Evolutionary conservation across 345 rosid species (phyloP).

Genomic region (Salix arbutifolia): DNA sequence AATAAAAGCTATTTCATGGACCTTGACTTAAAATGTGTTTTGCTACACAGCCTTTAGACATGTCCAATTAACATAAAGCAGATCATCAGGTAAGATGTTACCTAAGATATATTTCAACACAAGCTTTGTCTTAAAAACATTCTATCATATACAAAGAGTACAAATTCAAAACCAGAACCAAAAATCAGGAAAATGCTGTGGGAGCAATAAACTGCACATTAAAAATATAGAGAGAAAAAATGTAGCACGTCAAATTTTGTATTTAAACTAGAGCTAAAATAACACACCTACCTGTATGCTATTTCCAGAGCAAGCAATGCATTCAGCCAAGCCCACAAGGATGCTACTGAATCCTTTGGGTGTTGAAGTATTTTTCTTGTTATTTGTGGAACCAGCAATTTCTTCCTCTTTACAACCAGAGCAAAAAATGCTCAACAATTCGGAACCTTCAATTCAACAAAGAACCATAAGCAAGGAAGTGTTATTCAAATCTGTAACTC

Average conservation of each 20-base stretch:
- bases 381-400: constrained; percentile 32
- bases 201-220: neutral
- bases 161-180: neutral
- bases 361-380: constrained; percentile 16
- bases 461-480: constrained; percentile 13
- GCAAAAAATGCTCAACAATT: constrained; percentile 48
- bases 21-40: neutral
- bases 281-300: constrained; percentile 33
- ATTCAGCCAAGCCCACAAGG: constrained; percentile 70
- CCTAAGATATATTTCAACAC: neutral
- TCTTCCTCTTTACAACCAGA: constrained; percentile 33
- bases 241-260: neutral
- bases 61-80: neutral
- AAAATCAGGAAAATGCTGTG: neutral
- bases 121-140: neutral
- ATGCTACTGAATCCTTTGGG: constrained; percentile 33
- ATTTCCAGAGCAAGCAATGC: constrained; percentile 48
- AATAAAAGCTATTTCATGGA: neutral
- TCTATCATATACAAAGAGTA: neutral
- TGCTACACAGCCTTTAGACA: neutral
- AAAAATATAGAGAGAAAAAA: neutral
- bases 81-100: neutral
- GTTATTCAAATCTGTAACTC: neutral
- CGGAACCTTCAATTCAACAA: constrained; percentile 52
- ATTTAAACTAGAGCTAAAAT: neutral